Base-by-base conservation (phyloP, 192 early-diverging fungal genomes). In the Gryganskiella cystojenkinii region DNA sequence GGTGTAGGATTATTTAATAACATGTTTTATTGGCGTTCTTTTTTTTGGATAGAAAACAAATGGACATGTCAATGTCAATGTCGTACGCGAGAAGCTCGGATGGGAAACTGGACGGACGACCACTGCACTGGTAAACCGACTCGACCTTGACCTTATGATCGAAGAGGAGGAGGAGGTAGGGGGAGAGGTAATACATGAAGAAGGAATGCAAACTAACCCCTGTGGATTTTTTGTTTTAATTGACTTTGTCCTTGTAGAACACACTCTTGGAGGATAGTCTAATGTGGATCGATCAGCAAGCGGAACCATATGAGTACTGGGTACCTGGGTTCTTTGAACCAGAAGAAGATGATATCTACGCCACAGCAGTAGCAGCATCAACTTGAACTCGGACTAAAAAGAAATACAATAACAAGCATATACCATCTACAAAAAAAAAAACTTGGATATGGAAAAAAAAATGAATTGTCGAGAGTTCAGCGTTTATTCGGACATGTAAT, bases 251-350 rank as follows among this genome's bases (percentile, higher is more conserved):
- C 44, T 24, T 9, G 4, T 33, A 91, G 90, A 87, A 92, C 52
- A 87, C 86, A 20, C 70, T 93, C 22, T 60, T 93, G 58, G 84
- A 89, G 34, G 92, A 93, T 60, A 89, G 91, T 19, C 72, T 95
- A 17, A 91, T 88, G 60, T 95, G 93, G 93, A 81, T 93, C 22
- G 93, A 95, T 67, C 56, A 61, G 54, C 88, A 91, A 67, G 82
- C 69, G 37, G 58, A 84, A 40, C 83, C 86, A 14, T 42, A 74
- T 24, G 63, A 80, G 45, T 90, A 88, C 65, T 90, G 88, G 87
- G 76, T 90, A 20, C 80, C 85, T 31, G 84, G 87, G 63, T 90
- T 87, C 63, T 86, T 88, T 80, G 61, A 82, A 35, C 78, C 71
- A n/a, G 63, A 78, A n/a, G 74, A 78, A 14, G 67, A 78, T 22